These are phyloP conservation scores for Aspergillus brunneoviolaceus DNA, from an alignment of 2,329 filamentous ascomycete genomes.

Conservation along the genomic window DNA sequence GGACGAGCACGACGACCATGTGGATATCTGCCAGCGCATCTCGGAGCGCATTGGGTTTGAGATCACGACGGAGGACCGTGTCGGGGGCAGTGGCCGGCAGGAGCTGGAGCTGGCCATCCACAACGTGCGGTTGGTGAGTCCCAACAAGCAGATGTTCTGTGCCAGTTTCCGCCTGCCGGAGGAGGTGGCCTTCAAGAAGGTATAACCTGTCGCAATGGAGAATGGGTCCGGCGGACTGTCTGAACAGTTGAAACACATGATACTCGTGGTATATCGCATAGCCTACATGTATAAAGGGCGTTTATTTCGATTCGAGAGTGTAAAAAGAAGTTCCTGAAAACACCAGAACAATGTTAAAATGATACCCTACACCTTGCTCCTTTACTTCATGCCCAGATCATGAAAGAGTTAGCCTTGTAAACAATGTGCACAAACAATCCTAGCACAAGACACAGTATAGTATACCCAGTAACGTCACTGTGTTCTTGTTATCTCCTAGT, in stretches of 20 bases:
- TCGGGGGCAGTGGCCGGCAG: conserved; percentile 54
- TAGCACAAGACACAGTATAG: not conserved
- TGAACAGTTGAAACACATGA: conserved; percentile 15
- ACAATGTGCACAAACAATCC: not conserved
- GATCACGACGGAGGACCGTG: conserved; percentile 55
- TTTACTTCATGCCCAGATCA: not conserved
- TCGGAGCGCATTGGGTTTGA: conserved; percentile 59
- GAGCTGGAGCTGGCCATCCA: conserved; percentile 58
- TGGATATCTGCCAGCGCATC: conserved; percentile 67
- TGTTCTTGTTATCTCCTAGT: too few species aligned
- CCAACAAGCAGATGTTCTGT: conserved; percentile 95
- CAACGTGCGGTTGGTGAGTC: conserved; percentile 82
- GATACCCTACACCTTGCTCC: not conserved
- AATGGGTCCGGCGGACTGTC: not conserved
- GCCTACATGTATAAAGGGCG: not conserved
- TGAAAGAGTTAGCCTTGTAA: too few species aligned
- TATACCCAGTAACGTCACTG: too few species aligned
- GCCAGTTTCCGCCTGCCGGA: conserved; percentile 83
- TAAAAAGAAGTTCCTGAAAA: not conserved
- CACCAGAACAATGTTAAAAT: not conserved
- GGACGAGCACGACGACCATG: conserved; percentile 61
- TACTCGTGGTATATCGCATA: conserved; percentile 14
- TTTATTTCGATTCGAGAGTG: not conserved
- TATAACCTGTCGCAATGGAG: conserved; percentile 6
- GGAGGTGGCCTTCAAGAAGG: conserved; percentile 70